These are phyloP conservation scores for Podospora bellae-mahoneyi DNA, from an alignment of 495 filamentous ascomycete genomes.

Conservation along the genomic window DNA sequence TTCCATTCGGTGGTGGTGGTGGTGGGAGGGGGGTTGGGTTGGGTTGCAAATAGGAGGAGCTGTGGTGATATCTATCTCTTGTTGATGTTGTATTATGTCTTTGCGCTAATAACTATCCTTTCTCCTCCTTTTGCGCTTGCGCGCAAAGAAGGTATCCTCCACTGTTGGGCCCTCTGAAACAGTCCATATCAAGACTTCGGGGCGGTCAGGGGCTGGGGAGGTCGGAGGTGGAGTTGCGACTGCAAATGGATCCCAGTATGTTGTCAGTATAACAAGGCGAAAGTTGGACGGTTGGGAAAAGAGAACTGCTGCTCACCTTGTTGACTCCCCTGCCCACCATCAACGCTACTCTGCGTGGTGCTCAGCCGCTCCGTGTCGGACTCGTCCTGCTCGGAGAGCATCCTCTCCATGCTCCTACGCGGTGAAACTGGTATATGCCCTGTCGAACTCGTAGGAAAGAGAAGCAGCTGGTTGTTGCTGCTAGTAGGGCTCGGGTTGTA, in stretches of 20 bases:
- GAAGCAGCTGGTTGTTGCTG: background rate
- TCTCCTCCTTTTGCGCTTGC: background rate
- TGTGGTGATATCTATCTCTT: background rate
- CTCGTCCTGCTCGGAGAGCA: background rate
- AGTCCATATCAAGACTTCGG: background rate
- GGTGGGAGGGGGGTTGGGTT: too few relatives aligned
- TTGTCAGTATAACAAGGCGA: too few relatives aligned
- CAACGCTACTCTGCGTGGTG: background rate
- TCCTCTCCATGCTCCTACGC: background rate
- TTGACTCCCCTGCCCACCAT: background rate
- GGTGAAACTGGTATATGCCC: background rate
- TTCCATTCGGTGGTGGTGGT: too few relatives aligned
- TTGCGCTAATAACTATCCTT: background rate
- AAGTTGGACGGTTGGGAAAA: background rate
- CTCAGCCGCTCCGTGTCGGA: background rate
- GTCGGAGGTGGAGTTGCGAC: background rate
- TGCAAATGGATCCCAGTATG: background rate
- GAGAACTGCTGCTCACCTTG: background rate
- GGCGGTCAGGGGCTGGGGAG: background rate
- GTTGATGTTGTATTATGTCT: background rate
- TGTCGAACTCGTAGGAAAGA: background rate
- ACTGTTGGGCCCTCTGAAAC: background rate
- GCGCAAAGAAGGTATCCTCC: background rate
- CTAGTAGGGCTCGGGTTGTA: background rate
- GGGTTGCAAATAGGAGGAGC: too few relatives aligned